Evolutionary conservation across 495 filamentous ascomycete genomes (phyloP), one percentile per base, ranked within the genome.

Genomic region (Sordaria brevicollis): DNA sequence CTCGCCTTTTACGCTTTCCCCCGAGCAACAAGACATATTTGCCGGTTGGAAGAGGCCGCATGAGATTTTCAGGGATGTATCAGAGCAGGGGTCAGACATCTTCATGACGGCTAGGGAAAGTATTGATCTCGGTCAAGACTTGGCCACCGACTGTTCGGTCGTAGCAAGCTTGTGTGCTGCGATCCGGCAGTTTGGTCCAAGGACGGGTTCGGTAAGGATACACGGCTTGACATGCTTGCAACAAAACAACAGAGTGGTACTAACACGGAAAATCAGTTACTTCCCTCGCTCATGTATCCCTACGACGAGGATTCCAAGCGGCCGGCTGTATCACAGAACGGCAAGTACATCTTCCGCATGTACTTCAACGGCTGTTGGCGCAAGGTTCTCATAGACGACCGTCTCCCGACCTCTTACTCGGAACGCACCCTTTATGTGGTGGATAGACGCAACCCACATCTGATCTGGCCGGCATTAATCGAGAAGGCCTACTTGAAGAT

Each of bases 401-500:
- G 89, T n/a, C 86, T 98, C 17, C 96, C 95, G 6, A 83, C 87
- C 0, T 96, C 94, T 3, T 77, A 75, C 10, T 92, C 86, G 33
- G 88, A 89, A 39, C 87, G 92, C 38, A 86, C 88, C 4, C 83
- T 98, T 2, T 91, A 96, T 79, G 93, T 98, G n/a, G 86, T 94
- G 41, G 94, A 98, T 75, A 87, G 93, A 29, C 90, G 90, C 35
- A 90, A 96, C 71, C 89, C 90, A 11, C 79, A 77, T 19, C 83
- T 94, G 39, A 76, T 97, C 25, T 97, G 93, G 92, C 95, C 94
- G n/a, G 93, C 95, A 31, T 81, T 99, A 34, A 81, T 97, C 37
- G 95, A 99, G 79, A 99, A 99, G 76, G 95, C 95, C 4, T 99
- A 98, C 71, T 82, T 99, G n/a, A 99, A 98, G 81, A 86, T 98